Base-by-base conservation (phyloP, 192 early-diverging fungal species). In the Coemansia sp. region DNA sequence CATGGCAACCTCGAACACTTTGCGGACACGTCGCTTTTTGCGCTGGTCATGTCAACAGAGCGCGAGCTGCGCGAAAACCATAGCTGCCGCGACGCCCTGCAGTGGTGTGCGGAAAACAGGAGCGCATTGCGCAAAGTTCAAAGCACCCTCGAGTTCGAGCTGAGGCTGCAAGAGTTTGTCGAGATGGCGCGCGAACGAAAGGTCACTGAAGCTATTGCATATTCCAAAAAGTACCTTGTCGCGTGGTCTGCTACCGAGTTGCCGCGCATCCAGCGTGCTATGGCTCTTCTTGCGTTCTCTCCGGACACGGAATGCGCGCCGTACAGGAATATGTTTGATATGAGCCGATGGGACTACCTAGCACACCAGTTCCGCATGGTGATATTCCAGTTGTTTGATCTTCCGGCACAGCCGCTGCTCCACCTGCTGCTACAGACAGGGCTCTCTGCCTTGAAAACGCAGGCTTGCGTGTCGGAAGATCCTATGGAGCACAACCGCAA, bases 71-170 rank as follows among this genome's bases (percentile, higher is more conserved):
- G 67, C 19, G 70, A 85, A 55, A 65, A 79, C 13, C 84, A 89
- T 42, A 94, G 90, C 74, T 99, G 96, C 73, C 67, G 85, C 33
- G 92, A 95, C 71, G 91, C 91, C 33, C 72, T 99, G 61, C 83
- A 85, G 45, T 99, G 97, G 97, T 99, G 97, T 70, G 87, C 84
- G 17, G 96, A 98, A 20, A 98, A 99, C 79, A 87, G 87, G 45
- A 89, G 91, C 13, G 89, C 82, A 0, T 75, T 99, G 59, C 89
- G 90, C 65, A 99, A 98, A 71, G 86, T 94, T 20, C 61, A 99
- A 91, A 97, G 94, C 75, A 89, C 92, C 9, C 76, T 99, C 43
- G 98, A 99, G 76, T 99, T 99, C 83, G 91, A 97, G 69, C 84
- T 98, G 62, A 87, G 94, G 1, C 65, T 97, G 41, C 96, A 98